These are phyloP conservation scores for Martensiomyces pterosporus DNA, from an alignment of 192 early-diverging fungal species.

Conservation along the genomic window DNA sequence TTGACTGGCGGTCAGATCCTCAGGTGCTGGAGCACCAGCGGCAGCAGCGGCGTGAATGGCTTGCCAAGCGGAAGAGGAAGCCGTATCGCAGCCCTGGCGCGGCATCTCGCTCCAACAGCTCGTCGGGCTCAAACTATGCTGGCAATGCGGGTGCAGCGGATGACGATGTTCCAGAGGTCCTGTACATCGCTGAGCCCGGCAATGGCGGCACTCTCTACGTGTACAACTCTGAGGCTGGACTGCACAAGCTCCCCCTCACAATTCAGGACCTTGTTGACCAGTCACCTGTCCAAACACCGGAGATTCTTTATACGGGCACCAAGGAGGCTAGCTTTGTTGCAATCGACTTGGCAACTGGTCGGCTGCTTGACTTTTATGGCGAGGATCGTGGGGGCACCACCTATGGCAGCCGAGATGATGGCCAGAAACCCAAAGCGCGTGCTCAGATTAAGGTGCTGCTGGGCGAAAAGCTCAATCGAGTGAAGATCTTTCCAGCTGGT, in stretches of 20 bases:
- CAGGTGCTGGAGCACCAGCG: slow-evolving; percentile 35
- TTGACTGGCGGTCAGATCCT: slow-evolving; percentile 45
- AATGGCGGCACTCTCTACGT: slow-evolving; percentile 44
- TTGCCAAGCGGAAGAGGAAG: slow-evolving; percentile 9
- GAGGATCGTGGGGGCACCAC: slow-evolving; percentile 27
- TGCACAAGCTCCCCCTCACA: slow-evolving; percentile 61
- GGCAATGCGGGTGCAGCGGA: neutral
- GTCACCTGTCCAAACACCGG: slow-evolving; percentile 54
- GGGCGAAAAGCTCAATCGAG: slow-evolving; percentile 32
- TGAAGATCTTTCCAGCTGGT: slow-evolving; percentile 24
- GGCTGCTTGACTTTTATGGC: slow-evolving; percentile 57
- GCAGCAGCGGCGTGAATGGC: slow-evolving; percentile 33
- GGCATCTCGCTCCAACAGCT: neutral
- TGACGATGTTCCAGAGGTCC: slow-evolving; percentile 10
- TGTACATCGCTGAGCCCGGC: slow-evolving; percentile 49
- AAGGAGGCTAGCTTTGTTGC: slow-evolving; percentile 66
- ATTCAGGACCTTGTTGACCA: slow-evolving; percentile 66
- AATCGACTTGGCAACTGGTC: slow-evolving; percentile 64
- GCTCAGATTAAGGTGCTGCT: slow-evolving; percentile 17
- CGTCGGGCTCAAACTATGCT: too few species aligned
- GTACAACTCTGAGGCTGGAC: slow-evolving; percentile 29
- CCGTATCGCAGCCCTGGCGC: neutral
- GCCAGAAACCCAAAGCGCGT: too few species aligned
- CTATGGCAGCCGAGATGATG: too few species aligned
- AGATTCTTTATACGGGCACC: slow-evolving; percentile 60